Conservation (phyloP, 108 stramenopile species). For the Skeletonema menzelii region DNA sequence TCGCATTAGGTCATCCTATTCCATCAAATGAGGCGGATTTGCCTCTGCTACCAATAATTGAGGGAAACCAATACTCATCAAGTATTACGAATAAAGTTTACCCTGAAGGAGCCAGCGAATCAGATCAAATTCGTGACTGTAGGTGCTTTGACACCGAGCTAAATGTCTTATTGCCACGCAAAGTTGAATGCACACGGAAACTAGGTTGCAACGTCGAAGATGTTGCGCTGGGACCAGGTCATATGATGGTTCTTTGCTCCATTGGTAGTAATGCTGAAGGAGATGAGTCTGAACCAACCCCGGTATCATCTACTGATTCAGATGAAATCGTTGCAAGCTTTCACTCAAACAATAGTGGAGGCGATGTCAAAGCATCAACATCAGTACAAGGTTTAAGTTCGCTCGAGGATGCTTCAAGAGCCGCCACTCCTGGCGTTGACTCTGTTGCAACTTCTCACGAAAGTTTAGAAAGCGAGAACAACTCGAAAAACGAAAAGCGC, state of each 20-base stretch:
- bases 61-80: conserved; percentile 39
- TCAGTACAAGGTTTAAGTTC: conserved; percentile 17
- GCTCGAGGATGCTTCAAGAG: conserved; percentile 13
- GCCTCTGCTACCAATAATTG: conserved; percentile 42
- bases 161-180: conserved; percentile 66
- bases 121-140: conserved; percentile 44
- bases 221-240: conserved; percentile 45
- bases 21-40: conserved; percentile 31
- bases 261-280: conserved; percentile 16
- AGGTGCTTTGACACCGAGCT: conserved; percentile 68
- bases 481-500: conserved; percentile 11
- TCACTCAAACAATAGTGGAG: not conserved
- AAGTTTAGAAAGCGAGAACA: conserved; percentile 9
- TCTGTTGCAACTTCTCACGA: conserved; percentile 9
- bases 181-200: conserved; percentile 52
- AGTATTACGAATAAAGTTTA: conserved; percentile 35
- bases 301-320: not conserved
- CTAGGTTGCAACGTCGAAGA: conserved; percentile 48
- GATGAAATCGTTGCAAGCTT: conserved; percentile 3
- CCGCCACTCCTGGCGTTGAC: conserved; percentile 7
- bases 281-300: not conserved
- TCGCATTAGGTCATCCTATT: conserved; percentile 64
- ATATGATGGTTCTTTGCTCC: conserved; percentile 50
- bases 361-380: not conserved
- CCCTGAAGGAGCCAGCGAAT: conserved; percentile 42